A percentile compares a stretch with the other conserved stretches of the same genome.
Evolutionary conservation across 805 yeast genomes (phyloP).

Genomic region (Zygoascus bituminiphila): DNA sequence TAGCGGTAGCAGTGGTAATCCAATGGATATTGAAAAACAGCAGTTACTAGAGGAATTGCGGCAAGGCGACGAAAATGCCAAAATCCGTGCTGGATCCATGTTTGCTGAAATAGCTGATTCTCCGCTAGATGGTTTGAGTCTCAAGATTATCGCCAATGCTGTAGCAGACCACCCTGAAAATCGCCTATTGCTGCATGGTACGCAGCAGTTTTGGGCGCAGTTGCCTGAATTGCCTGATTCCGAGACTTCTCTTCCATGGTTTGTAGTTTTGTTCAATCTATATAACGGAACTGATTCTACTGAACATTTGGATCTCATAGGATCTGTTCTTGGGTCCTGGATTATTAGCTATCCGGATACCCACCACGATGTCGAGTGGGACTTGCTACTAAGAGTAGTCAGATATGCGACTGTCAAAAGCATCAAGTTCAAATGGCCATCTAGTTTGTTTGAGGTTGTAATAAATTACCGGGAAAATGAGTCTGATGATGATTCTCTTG

Average conservation of each 20-base stretch:
- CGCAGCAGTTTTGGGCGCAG: slow-evolving; percentile 2
- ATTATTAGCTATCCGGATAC: background rate
- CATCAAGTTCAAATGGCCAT: background rate
- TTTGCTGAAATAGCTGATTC: background rate
- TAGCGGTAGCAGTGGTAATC: too few relatives aligned
- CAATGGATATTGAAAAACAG: background rate
- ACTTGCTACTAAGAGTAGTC: background rate
- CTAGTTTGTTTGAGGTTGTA: background rate
- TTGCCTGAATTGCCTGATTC: background rate
- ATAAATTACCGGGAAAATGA: background rate
- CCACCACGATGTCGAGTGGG: background rate
- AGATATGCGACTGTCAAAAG: background rate
- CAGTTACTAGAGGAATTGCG: slow-evolving; percentile 3
- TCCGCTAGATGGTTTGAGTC: background rate
- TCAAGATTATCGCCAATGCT: slow-evolving; percentile 13
- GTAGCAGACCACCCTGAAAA: slow-evolving; percentile 13
- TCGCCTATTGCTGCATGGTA: background rate
- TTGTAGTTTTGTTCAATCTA: slow-evolving; percentile 10
- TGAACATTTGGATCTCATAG: slow-evolving; percentile 1
- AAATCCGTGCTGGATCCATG: background rate
- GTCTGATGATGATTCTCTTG: background rate
- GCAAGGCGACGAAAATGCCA: background rate
- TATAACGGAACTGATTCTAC: slow-evolving; percentile 9
- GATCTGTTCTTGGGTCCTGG: background rate
- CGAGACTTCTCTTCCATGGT: background rate